Evolutionary conservation across 129 eudicot species (phyloP), one percentile per base, ranked within the genome.

Genomic region (Ambrosia artemisiifolia): DNA sequence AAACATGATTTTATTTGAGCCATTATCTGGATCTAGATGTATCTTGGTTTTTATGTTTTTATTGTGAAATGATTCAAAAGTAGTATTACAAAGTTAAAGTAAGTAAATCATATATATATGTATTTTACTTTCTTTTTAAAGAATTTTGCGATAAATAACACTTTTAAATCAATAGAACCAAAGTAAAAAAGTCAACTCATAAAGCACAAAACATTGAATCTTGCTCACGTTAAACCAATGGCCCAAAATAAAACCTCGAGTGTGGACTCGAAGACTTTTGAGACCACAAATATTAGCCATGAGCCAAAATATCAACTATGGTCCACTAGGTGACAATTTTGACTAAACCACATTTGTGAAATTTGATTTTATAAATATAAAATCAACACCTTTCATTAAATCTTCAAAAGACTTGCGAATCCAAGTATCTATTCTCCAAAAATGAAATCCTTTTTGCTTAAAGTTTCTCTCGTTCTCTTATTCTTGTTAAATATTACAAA

Each of bases 251-350:
- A 35, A 63, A n/a, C n/a, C 30, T 63, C 7, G 30, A 8, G 30
- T 63, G 48, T 63, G 48, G 48, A 16, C 67, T 62, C n/a, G 5
- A 7, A 30, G 73, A 49, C 73, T 30, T 68, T 68, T 68, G 33
- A 68, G 46, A 60, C 48, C 48, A 17, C 57, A 72, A 44, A n/a
- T 49, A 1, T 7, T 3, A 49, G 12, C 61, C 46, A 46, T 68
- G 62, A 61, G 61, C 73, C 61, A 28, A 4, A 32, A 32, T 34
- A 65, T 43, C 16, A 36, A 34, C 73, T 7, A 32, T 49, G 30
- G 47, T n/a, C 77, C 77, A 44, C 62, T 33, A 67, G 81, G 64
- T 57, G 80, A 47, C 75, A 76, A 34, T 44, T 59, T 76, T 69
- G 75, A 76, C 80, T 47, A 33, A 18, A 30, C 42, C 7, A 56